Evolutionary conservation across 495 filamentous ascomycete genomes (phyloP), one percentile per base, ranked within the genome.

Genomic region (Beverwykella pulmonaria): DNA sequence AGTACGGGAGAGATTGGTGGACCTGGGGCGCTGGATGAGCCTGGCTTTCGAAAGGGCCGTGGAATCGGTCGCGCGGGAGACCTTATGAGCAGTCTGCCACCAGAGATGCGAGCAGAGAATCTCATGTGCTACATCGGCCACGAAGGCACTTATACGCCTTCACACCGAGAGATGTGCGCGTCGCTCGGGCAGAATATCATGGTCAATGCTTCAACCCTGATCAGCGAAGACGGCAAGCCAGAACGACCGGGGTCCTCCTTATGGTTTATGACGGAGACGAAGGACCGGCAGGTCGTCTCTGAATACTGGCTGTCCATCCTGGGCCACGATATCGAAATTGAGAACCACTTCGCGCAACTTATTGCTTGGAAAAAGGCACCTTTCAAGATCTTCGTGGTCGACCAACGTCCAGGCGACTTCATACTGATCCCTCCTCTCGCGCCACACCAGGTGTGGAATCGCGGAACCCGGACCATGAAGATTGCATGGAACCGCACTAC

Each of bases 401-500:
- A 98, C 71, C 94, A 98, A 74, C 89, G 81, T 56, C 84, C 87
- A n/a, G 94, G 94, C 8, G 94, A 98, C 74, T 93, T 97, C 73
- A 92, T 98, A 54, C 83, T 98, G 0, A 88, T 98, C 20, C 94
- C 94, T n/a, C 92, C 94, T 7, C 79, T 98, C 7, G 93, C 93
- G n/a, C 92, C 93, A 0, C 94, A 98, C 72, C 94, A 98, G 72
- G 94, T 98, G 23, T 98, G 94, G 94, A 98, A 98, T 72, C 86
- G 94, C 52, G 94, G 94, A 8, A 96, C 92, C 12, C 81, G 92
- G 41, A 98, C 93, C 0, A 90, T 97, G 84, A 98, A 98, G 75
- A 92, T 93, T 23, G 94, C 94, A 6, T 98, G 94, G 94, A 98
- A 98, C 76, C 82, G 94, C n/a, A 97, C 90, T 0, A 98, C 93